A percentile compares a stretch with the other conserved stretches of the same genome.
phyloP scores from a whole-genome alignment of 1,139 yeast species.

The Pichia cactophila region DNA sequence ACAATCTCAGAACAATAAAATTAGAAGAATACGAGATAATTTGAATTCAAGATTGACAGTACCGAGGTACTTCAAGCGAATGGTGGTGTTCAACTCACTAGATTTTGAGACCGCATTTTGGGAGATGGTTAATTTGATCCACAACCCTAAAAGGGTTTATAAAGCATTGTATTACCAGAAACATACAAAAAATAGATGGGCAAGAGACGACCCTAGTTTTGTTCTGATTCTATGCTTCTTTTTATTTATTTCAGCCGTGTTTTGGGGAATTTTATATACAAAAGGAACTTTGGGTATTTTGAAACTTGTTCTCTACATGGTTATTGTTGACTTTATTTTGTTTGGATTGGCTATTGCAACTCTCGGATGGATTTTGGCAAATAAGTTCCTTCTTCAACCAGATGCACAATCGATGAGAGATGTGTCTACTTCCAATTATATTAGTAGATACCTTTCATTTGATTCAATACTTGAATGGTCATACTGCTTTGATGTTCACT shows the following conservation, averaged over 20 bases:
- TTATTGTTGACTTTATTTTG: slow-evolving; percentile 72
- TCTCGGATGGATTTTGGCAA: slow-evolving; percentile 63
- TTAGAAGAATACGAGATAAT: slow-evolving; percentile 20
- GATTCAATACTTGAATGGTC: slow-evolving; percentile 72
- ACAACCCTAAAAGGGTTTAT: slow-evolving; percentile 76
- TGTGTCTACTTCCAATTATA: slow-evolving; percentile 5
- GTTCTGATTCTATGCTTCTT: slow-evolving; percentile 61
- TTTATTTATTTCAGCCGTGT: slow-evolving; percentile 66
- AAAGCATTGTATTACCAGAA: slow-evolving; percentile 73
- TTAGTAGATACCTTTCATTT: slow-evolving; percentile 14
- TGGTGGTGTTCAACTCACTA: slow-evolving; percentile 70
- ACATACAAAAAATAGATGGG: slow-evolving; percentile 64
- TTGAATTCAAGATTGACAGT: slow-evolving; percentile 23
- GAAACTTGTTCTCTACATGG: slow-evolving; percentile 69
- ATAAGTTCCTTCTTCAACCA: slow-evolving; percentile 41
- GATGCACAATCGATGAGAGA: slow-evolving; percentile 25
- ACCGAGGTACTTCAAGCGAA: slow-evolving; percentile 38
- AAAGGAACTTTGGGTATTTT: slow-evolving; percentile 54
- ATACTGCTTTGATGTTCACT: slow-evolving; percentile 88
- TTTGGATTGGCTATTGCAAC: slow-evolving; percentile 66
- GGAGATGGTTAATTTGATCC: slow-evolving; percentile 72
- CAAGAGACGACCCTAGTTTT: slow-evolving; percentile 89
- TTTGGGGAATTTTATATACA: slow-evolving; percentile 84
- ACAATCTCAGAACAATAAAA: slow-evolving; percentile 19
- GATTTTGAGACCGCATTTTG: slow-evolving; percentile 91